These are phyloP conservation scores for Trichoderma sp. DNA, from an alignment of 2,329 filamentous ascomycete species.

Conservation along the genomic window DNA sequence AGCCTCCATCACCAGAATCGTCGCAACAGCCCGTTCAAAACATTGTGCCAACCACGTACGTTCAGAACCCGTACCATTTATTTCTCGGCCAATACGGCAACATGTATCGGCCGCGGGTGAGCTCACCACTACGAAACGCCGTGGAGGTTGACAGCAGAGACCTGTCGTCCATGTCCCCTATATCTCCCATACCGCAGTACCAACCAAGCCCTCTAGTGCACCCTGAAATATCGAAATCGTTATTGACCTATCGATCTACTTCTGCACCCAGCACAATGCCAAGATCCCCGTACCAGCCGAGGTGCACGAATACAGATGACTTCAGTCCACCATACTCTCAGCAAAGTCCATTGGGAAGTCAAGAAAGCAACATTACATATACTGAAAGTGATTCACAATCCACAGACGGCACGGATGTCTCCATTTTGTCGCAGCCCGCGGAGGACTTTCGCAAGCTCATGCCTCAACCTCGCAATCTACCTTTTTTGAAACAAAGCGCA, in stretches of 20 bases:
- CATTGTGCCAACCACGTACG: neutral
- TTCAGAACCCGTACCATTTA: constrained; percentile 35
- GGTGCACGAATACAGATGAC: neutral
- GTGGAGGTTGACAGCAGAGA: constrained; percentile 26
- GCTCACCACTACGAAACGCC: constrained; percentile 37
- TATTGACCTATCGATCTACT: neutral
- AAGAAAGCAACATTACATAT: neutral
- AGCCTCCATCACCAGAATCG: neutral
- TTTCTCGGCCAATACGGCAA: constrained; percentile 29
- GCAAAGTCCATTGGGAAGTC: neutral
- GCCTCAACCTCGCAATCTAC: constrained; percentile 39
- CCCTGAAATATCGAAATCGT: no score
- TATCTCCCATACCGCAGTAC: neutral
- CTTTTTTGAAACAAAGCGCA: constrained; percentile 31
- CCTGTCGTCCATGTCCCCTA: neutral
- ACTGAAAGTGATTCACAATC: neutral
- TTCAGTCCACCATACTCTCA: neutral
- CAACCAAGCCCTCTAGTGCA: neutral
- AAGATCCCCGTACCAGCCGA: no score
- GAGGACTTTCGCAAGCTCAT: constrained; percentile 37
- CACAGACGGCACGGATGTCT: neutral
- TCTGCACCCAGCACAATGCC: neutral
- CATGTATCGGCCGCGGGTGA: constrained; percentile 32
- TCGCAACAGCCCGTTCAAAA: neutral
- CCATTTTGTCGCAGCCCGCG: neutral